Conservation (phyloP, 1,284 basidiomycete species). For the Phylloporus sp. region DNA sequence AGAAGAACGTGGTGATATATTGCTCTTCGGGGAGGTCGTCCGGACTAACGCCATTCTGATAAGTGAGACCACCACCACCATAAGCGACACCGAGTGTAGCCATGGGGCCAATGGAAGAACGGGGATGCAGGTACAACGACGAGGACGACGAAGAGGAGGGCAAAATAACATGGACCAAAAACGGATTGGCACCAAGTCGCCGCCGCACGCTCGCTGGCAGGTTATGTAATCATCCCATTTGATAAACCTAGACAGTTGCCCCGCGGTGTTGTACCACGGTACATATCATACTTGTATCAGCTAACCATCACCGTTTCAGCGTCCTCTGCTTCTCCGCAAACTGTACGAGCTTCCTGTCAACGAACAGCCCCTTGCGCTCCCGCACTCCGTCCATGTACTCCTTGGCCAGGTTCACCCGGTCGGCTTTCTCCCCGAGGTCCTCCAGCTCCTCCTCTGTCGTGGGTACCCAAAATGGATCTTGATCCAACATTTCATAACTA, state of each 20-base stretch:
- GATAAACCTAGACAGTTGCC: conserved; percentile 12
- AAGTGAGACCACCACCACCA: conserved; percentile 24
- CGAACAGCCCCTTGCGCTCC: conserved; percentile 93
- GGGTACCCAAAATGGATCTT: conserved; percentile 99
- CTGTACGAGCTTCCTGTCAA: conserved; percentile 91
- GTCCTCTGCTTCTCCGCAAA: conserved; percentile 97
- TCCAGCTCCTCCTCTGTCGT: conserved; percentile 98
- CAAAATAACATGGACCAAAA: conserved; percentile 27
- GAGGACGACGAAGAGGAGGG: conserved; percentile 21
- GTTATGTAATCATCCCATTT: conserved; percentile 39
- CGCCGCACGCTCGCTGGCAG: conserved; percentile 13
- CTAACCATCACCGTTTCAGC: conserved; percentile 72
- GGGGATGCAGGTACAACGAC: conserved; percentile 12
- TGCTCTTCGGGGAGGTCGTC: conserved; percentile 58
- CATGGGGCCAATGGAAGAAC: conserved; percentile 29
- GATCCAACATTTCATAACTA: conserved; percentile 88
- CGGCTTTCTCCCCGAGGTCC: conserved; percentile 95
- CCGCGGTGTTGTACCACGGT: background rate
- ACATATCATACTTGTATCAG: background rate
- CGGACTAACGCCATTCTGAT: conserved; percentile 33
- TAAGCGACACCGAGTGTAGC: conserved; percentile 37
- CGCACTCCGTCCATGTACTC: conserved; percentile 93
- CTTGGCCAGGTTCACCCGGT: conserved; percentile 93
- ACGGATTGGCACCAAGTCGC: conserved; percentile 11
- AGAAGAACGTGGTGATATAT: conserved; percentile 79